Conservation (phyloP, 148 eudicot genomes). For the Rhododendron simsii region DNA sequence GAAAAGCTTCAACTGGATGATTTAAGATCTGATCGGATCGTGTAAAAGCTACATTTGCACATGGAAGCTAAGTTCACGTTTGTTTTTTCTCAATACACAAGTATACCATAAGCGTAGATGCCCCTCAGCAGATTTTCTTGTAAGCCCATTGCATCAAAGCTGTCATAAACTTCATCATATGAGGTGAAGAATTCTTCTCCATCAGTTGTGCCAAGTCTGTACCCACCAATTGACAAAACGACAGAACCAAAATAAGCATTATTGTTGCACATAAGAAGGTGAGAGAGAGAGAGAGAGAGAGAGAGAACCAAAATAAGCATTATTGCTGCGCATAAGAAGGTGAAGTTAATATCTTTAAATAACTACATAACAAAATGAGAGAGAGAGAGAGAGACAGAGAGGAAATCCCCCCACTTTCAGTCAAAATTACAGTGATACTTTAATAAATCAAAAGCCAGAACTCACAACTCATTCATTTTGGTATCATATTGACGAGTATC, state of each 20-base stretch:
- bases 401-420: too few relatives aligned
- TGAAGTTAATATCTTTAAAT: too few relatives aligned
- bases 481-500: conserved; percentile 29
- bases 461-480: conserved; percentile 32
- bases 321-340: too few relatives aligned
- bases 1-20: background rate
- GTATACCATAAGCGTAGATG: conserved; percentile 36
- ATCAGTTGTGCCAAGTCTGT: conserved; percentile 24
- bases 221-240: conserved; percentile 4
- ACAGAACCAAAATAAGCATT: conserved; percentile 5
- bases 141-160: conserved; percentile 42
- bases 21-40: background rate
- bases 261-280: too few relatives aligned
- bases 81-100: background rate
- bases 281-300: too few relatives aligned
- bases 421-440: too few relatives aligned
- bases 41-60: background rate
- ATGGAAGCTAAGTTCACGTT: background rate
- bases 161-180: conserved; percentile 36
- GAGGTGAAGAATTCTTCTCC: conserved; percentile 31
- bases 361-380: too few relatives aligned
- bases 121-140: conserved; percentile 38
- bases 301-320: too few relatives aligned
- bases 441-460: background rate
- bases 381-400: too few relatives aligned